These are phyloP conservation scores for Kodamaea ohmeri DNA, from an alignment of 1,139 yeast species.

Conservation along the genomic window DNA sequence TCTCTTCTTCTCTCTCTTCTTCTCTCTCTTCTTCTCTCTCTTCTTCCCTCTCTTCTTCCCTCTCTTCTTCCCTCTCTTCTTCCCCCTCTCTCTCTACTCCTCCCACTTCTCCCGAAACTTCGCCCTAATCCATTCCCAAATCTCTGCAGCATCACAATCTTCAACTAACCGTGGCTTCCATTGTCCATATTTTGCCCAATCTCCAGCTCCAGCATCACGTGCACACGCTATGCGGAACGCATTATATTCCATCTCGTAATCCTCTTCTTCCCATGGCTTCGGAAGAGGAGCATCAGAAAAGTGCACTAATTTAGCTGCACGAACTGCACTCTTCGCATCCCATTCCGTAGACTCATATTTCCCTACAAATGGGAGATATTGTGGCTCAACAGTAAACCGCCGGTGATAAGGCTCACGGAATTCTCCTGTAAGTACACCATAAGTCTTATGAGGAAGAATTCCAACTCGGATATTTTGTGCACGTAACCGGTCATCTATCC, in stretches of 20 bases:
- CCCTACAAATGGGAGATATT: conserved; percentile 29
- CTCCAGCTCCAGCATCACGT: conserved; percentile 7
- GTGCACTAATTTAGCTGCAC: conserved; percentile 32
- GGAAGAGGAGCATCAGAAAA: conserved; percentile 49
- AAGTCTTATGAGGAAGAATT: conserved; percentile 44
- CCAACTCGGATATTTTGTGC: conserved; percentile 25
- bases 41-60: not conserved
- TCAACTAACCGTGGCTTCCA: conserved; percentile 29
- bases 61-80: not conserved
- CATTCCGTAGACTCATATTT: conserved; percentile 24
- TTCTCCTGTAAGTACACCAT: conserved; percentile 51
- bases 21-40: not conserved
- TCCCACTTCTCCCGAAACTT: conserved; percentile 8
- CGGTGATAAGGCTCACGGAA: conserved; percentile 33
- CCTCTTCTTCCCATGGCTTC: conserved; percentile 40
- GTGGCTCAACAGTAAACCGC: conserved; percentile 30
- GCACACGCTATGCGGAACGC: conserved; percentile 24
- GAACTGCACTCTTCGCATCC: conserved; percentile 24
- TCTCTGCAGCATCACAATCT: conserved; percentile 34
- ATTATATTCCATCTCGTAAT: conserved; percentile 22
- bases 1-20: too few species aligned
- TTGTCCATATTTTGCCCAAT: conserved; percentile 22
- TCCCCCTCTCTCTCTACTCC: not conserved
- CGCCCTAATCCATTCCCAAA: conserved; percentile 25
- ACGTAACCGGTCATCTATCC: conserved; percentile 19